A percentile compares a stretch with the other conserved stretches of the same genome.
Conservation (phyloP, 2,329 filamentous ascomycete genomes). For the Chaetomium olivaceum region DNA sequence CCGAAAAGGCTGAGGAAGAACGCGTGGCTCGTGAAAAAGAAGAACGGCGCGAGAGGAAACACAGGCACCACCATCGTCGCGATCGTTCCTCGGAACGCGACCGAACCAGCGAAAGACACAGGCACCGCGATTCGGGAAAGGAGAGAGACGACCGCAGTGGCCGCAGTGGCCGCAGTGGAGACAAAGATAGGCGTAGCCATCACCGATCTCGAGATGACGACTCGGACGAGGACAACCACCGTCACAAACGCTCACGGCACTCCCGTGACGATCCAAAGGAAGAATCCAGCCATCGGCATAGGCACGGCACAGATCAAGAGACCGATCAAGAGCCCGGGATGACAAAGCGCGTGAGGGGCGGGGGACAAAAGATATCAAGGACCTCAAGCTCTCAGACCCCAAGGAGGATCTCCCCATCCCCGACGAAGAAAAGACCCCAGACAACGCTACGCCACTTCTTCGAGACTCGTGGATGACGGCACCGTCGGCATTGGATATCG, state of each 20-base stretch:
- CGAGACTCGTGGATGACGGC: conserved; percentile 96
- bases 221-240: conserved; percentile 54
- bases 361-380: conserved; percentile 39
- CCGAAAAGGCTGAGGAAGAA: conserved; percentile 38
- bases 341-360: conserved; percentile 34
- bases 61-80: conserved; percentile 36
- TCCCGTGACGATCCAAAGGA: conserved; percentile 50
- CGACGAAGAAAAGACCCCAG: conserved; percentile 48
- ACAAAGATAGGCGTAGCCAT: conserved; percentile 35
- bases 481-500: conserved; percentile 77
- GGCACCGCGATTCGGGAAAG: conserved; percentile 38
- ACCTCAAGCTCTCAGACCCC: conserved; percentile 48
- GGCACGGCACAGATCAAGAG: conserved; percentile 47
- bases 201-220: conserved; percentile 42
- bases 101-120: conserved; percentile 21
- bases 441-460: conserved; percentile 47
- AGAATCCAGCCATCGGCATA: conserved; percentile 37
- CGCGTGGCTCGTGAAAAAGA: conserved; percentile 33
- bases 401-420: conserved; percentile 55
- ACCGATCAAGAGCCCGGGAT: conserved; percentile 30
- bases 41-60: conserved; percentile 35
- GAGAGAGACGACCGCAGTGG: conserved; percentile 37
- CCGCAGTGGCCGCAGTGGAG: conserved; percentile 38
- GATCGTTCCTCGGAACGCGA: conserved; percentile 35
- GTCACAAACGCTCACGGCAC: conserved; percentile 65